Percentiles rank a stretch among this genome's conserved stretches.
Evolutionary conservation across 1,284 basidiomycete species (phyloP).

Genomic region (Tylopilus sp.): DNA sequence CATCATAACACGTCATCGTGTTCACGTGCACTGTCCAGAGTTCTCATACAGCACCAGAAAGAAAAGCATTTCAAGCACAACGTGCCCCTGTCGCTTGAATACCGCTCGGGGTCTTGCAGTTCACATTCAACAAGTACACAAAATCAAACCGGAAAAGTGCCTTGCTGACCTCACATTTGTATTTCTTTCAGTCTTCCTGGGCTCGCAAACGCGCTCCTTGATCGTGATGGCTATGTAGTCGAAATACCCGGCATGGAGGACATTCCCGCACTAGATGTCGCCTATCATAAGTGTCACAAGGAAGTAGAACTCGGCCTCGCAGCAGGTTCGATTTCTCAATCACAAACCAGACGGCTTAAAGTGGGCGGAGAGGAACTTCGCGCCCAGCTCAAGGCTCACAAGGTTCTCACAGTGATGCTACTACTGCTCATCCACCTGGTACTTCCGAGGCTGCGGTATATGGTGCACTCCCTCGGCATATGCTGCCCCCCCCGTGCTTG

Average conservation of each 20-base stretch:
- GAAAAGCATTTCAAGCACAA: constrained; percentile 99
- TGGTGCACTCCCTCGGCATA: constrained; percentile 75
- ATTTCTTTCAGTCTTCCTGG: constrained; percentile 66
- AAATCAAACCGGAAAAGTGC: constrained; percentile 93
- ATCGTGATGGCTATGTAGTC: constrained; percentile 97
- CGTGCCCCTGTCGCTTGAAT: constrained; percentile 96
- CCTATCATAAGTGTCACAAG: constrained; percentile 94
- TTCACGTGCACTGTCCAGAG: constrained; percentile 53
- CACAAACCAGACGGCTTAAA: constrained; percentile 84
- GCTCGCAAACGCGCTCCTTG: constrained; percentile 96
- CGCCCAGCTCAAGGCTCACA: constrained; percentile 90
- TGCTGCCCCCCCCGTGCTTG: constrained; percentile 62
- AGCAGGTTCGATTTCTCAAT: constrained; percentile 82
- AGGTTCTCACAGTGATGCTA: constrained; percentile 84
- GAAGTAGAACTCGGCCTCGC: constrained; percentile 92
- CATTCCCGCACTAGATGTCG: constrained; percentile 93
- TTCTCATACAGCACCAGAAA: constrained; percentile 99
- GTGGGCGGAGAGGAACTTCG: constrained; percentile 89
- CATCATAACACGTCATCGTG: background rate
- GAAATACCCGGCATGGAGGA: constrained; percentile 99
- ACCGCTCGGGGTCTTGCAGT: constrained; percentile 99
- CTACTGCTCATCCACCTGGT: constrained; percentile 46
- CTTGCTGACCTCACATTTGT: constrained; percentile 13
- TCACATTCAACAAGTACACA: constrained; percentile 98
- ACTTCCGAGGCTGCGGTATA: constrained; percentile 64